These are phyloP conservation scores for Neurospora terricola DNA, from an alignment of 495 filamentous ascomycete genomes.

Conservation along the genomic window DNA sequence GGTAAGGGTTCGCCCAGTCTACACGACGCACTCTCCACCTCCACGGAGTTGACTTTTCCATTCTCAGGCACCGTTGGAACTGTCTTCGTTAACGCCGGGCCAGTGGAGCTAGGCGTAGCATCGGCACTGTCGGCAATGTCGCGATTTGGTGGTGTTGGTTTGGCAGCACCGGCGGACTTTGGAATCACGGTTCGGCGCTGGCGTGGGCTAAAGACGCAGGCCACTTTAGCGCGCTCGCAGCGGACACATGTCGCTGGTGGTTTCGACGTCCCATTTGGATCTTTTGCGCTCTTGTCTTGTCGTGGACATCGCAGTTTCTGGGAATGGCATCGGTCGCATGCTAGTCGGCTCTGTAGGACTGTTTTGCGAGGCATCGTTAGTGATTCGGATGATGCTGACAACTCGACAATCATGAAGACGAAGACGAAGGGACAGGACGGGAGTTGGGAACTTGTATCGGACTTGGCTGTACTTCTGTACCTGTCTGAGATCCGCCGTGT, in stretches of 20 bases:
- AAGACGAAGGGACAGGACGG: neutral
- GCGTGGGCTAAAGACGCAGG: slow-evolving; percentile 8
- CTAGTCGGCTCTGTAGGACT: neutral
- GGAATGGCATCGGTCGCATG: slow-evolving; percentile 6
- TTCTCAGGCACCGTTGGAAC: neutral
- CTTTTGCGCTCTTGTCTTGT: neutral
- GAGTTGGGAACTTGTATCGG: neutral
- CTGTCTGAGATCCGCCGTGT: neutral
- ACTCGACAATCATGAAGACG: neutral
- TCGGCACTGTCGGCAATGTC: neutral
- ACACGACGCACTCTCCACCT: neutral
- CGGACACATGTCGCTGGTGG: slow-evolving; percentile 1
- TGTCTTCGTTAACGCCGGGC: neutral
- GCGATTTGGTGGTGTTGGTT: neutral
- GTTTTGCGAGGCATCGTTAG: slow-evolving; percentile 3
- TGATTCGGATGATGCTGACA: neutral
- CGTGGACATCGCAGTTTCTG: slow-evolving; percentile 6
- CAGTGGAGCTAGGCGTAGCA: neutral
- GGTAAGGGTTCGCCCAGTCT: neutral
- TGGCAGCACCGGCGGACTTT: neutral
- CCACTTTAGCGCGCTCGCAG: slow-evolving; percentile 1
- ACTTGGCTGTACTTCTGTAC: neutral
- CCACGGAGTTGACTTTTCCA: neutral
- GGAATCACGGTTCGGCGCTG: neutral
- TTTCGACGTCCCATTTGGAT: neutral